Evolutionary conservation across 495 filamentous ascomycete species (phyloP).

Genomic region (Penicillium antarcticum): DNA sequence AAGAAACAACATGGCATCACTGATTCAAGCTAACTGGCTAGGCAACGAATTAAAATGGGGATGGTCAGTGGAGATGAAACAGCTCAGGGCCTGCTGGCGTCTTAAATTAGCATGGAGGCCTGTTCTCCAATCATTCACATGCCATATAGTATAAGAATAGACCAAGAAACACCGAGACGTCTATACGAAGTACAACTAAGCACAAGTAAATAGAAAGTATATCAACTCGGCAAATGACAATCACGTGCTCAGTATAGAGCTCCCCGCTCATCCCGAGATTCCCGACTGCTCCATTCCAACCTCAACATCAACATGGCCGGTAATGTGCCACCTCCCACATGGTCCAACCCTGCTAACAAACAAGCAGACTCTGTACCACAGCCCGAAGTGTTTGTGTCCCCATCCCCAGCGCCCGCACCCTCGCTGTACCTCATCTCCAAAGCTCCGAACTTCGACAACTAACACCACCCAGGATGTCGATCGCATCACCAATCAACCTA

Average conservation of each 20-base stretch:
- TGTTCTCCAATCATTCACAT: not conserved
- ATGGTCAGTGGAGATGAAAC: slow-evolving; percentile 16
- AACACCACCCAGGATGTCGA: slow-evolving; percentile 42
- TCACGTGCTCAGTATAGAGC: not conserved
- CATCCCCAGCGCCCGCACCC: not conserved
- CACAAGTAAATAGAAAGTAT: too few relatives aligned
- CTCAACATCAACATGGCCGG: not conserved
- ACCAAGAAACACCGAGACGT: not conserved
- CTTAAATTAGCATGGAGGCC: not conserved
- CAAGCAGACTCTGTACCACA: slow-evolving; percentile 16
- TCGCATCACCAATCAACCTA: slow-evolving; percentile 77
- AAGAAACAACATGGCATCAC: slow-evolving; percentile 11
- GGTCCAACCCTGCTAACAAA: slow-evolving; percentile 2
- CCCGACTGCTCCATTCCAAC: not conserved
- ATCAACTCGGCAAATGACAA: not conserved
- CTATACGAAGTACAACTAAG: too few relatives aligned
- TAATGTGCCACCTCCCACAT: not conserved
- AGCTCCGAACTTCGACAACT: not conserved
- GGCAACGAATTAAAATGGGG: slow-evolving; percentile 21
- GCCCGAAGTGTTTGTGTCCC: slow-evolving; percentile 22
- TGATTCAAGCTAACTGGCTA: slow-evolving; percentile 6
- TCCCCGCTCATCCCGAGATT: slow-evolving; percentile 8
- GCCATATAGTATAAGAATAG: not conserved
- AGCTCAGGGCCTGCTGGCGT: slow-evolving; percentile 8
- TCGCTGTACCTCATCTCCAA: not conserved